Evolutionary conservation across 2,329 filamentous ascomycete species (phyloP).

Genomic region (Sclerotinia sclerotiorum): DNA sequence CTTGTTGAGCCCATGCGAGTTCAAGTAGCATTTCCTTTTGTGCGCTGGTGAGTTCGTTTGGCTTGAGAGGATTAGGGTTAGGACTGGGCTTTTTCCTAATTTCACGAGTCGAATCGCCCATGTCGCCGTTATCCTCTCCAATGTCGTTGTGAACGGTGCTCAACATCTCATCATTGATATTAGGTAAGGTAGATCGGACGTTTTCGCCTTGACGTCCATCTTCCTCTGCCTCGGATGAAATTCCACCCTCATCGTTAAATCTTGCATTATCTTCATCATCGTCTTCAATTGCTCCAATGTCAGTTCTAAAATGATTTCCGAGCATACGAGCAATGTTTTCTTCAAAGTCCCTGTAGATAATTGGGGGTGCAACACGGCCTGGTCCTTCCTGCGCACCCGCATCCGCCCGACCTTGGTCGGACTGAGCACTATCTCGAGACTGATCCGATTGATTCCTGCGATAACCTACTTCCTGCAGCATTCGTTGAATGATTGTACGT

Average conservation of each 20-base stretch:
- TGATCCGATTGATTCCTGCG: constrained; percentile 27
- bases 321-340: constrained; percentile 1
- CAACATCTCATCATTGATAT: neutral
- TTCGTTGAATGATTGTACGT: constrained; percentile 25
- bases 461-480: constrained; percentile 37
- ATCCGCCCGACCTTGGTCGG: constrained; percentile 14
- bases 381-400: constrained; percentile 21
- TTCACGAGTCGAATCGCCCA: constrained; percentile 2
- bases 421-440: neutral
- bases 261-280: constrained; percentile 6
- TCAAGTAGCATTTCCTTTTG: constrained; percentile 70
- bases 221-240: neutral
- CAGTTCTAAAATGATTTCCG: neutral
- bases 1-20: constrained; percentile 66
- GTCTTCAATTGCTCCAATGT: neutral
- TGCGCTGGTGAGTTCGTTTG: constrained; percentile 56
- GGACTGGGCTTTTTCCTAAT: constrained; percentile 25
- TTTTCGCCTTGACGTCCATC: neutral
- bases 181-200: neutral
- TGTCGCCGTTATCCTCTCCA: neutral
- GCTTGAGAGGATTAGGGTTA: constrained; percentile 42
- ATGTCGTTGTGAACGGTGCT: neutral
- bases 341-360: constrained; percentile 10
- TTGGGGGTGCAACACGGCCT: neutral
- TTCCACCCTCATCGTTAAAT: neutral